phyloP scores from a whole-genome alignment of 1,139 yeast species.

The Yamadazyma atlantica region DNA sequence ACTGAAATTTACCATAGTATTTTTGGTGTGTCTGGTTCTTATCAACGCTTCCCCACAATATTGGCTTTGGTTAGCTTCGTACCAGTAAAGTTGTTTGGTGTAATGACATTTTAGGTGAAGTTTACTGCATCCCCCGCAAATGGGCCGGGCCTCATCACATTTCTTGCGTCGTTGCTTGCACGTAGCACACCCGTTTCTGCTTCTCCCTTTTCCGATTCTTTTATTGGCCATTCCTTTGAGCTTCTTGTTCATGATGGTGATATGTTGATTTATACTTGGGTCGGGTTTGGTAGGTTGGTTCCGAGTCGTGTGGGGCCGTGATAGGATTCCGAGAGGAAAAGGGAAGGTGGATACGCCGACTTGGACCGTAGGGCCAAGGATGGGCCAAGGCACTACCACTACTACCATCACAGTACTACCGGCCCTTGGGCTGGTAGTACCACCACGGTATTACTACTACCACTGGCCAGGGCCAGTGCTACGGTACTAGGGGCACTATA shows the following conservation, averaged over 20 bases:
- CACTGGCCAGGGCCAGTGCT: no score
- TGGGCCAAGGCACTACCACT: no score
- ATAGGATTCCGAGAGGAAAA: no score
- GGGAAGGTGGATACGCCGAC: conserved; percentile 2
- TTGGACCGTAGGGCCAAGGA: no score
- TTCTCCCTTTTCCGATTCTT: conserved; percentile 5
- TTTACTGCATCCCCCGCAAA: conserved; percentile 57
- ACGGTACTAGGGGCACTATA: no score
- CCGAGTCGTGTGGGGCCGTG: no score
- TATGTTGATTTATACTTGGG: no score
- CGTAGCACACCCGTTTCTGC: conserved; percentile 60
- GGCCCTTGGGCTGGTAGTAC: no score
- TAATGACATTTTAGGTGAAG: conserved; percentile 47
- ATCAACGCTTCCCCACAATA: conserved; percentile 1
- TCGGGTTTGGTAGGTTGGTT: no score
- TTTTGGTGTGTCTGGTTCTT: background rate
- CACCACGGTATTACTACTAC: no score
- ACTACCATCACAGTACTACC: no score
- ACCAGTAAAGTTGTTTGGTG: conserved; percentile 12
- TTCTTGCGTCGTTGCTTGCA: conserved; percentile 71
- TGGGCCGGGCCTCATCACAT: conserved; percentile 64
- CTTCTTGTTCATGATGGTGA: no score
- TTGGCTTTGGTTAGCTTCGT: conserved; percentile 9
- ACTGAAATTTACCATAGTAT: conserved; percentile 6
- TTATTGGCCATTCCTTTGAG: conserved; percentile 2